Conservation (phyloP, 176 grass and related monocot species). For the Oryza punctata region DNA sequence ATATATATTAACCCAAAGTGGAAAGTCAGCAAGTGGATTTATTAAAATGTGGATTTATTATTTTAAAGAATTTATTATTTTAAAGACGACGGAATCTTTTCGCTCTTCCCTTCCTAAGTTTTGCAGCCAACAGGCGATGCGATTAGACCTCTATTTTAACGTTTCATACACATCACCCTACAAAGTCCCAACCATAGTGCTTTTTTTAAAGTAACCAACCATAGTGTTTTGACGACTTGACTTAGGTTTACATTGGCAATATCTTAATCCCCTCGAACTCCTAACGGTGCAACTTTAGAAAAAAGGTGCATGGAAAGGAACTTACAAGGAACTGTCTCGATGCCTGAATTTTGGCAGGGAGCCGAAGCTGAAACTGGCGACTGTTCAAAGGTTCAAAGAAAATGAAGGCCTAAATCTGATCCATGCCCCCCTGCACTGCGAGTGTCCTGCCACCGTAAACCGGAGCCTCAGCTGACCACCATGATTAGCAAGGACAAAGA, state of each 20-base stretch:
- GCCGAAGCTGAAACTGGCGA: not conserved
- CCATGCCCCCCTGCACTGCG: not conserved
- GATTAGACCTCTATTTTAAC: not conserved
- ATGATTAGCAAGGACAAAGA: not conserved
- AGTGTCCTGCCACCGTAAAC: not conserved
- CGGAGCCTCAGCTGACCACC: slow-evolving; percentile 7
- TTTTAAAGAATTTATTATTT: no score
- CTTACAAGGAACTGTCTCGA: not conserved
- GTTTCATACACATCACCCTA: not conserved
- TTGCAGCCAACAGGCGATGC: not conserved
- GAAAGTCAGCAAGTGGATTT: not conserved
- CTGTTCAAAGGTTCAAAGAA: not conserved
- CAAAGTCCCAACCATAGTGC: no score
- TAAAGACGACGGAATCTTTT: not conserved
- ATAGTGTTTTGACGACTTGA: not conserved
- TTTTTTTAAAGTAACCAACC: no score
- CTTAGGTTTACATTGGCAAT: not conserved
- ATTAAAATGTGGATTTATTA: not conserved
- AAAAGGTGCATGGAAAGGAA: not conserved
- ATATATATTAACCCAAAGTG: not conserved
- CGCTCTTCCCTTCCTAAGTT: not conserved
- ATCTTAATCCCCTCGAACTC: not conserved
- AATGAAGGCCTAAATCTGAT: not conserved
- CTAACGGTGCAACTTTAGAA: not conserved
- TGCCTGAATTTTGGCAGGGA: not conserved